Percentiles rank a stretch among this genome's conserved stretches.
Evolutionary conservation across 2,329 filamentous ascomycete genomes (phyloP).

Genomic region (Blastomyces silverae): DNA sequence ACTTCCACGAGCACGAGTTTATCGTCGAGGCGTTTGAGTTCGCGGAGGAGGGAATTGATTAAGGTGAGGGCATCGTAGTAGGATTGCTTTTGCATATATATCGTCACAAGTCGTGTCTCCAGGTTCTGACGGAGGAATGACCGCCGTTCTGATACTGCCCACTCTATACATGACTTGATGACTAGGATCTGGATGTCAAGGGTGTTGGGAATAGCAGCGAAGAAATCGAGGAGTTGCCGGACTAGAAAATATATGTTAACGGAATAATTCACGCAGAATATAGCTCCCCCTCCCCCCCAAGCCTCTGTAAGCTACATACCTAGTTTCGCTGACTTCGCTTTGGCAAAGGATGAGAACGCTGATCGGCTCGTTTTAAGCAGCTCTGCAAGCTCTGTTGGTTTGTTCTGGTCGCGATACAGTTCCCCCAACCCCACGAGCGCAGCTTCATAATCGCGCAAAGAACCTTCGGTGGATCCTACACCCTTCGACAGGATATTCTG

Average conservation of each 20-base stretch:
- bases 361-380: slow-evolving; percentile 85
- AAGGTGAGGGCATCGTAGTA: slow-evolving; percentile 96
- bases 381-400: slow-evolving; percentile 75
- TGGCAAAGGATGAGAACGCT: slow-evolving; percentile 90
- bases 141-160: slow-evolving; percentile 89
- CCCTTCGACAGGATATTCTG: slow-evolving; percentile 82
- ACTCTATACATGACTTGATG: slow-evolving; percentile 99
- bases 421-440: slow-evolving; percentile 84
- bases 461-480: slow-evolving; percentile 75
- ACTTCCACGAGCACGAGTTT: slow-evolving; percentile 97
- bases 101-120: slow-evolving; percentile 84
- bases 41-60: slow-evolving; percentile 91
- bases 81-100: slow-evolving; percentile 95
- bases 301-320: slow-evolving; percentile 52
- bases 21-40: slow-evolving; percentile 96
- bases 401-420: slow-evolving; percentile 78
- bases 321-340: slow-evolving; percentile 97
- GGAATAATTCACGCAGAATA: slow-evolving; percentile 2
- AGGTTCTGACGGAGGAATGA: slow-evolving; percentile 97
- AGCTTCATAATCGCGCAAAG: slow-evolving; percentile 83
- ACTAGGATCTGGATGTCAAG: slow-evolving; percentile 90
- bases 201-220: slow-evolving; percentile 87
- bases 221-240: slow-evolving; percentile 91
- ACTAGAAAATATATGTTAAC: slow-evolving; percentile 49
- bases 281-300: not conserved